Conservation (phyloP, 129 eudicot species). For the Calendula officinalis region DNA sequence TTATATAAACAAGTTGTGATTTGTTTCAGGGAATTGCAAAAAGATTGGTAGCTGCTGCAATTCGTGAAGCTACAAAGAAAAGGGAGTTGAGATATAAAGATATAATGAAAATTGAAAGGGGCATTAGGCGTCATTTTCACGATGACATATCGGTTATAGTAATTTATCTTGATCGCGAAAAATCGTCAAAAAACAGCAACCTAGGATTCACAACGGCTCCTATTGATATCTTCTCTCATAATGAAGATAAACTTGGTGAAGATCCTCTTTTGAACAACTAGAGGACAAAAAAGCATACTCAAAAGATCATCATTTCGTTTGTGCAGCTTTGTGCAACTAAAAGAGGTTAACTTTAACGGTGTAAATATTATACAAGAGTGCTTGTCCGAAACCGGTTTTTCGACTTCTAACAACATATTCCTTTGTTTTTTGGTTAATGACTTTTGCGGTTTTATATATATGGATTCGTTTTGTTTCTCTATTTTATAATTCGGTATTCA, state of each 20-base stretch:
- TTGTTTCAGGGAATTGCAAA: slow-evolving; percentile 83
- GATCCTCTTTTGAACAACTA: slow-evolving; percentile 28
- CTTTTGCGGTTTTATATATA: slow-evolving; percentile 11
- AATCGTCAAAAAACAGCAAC: slow-evolving; percentile 28
- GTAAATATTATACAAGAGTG: slow-evolving; percentile 27
- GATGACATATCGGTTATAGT: slow-evolving; percentile 94
- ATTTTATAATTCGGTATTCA: no score
- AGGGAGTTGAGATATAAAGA: slow-evolving; percentile 77
- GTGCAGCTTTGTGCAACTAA: not conserved
- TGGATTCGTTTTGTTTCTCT: not conserved
- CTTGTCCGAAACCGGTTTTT: slow-evolving; percentile 15
- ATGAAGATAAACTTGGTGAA: slow-evolving; percentile 46
- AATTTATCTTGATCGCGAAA: slow-evolving; percentile 64
- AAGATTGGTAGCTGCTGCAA: slow-evolving; percentile 81
- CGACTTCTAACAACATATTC: slow-evolving; percentile 30
- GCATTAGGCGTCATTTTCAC: slow-evolving; percentile 69
- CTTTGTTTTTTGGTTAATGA: slow-evolving; percentile 35
- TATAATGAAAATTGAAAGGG: slow-evolving; percentile 66
- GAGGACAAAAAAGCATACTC: not conserved
- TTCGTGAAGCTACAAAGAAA: slow-evolving; percentile 80
- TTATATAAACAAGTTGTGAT: not conserved
- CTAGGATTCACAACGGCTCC: slow-evolving; percentile 64
- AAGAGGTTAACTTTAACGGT: not conserved
- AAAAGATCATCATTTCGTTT: not conserved
- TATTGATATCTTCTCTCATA: slow-evolving; percentile 63